Conservation (phyloP, 495 filamentous ascomycete genomes). For the Neurospora sp. region DNA sequence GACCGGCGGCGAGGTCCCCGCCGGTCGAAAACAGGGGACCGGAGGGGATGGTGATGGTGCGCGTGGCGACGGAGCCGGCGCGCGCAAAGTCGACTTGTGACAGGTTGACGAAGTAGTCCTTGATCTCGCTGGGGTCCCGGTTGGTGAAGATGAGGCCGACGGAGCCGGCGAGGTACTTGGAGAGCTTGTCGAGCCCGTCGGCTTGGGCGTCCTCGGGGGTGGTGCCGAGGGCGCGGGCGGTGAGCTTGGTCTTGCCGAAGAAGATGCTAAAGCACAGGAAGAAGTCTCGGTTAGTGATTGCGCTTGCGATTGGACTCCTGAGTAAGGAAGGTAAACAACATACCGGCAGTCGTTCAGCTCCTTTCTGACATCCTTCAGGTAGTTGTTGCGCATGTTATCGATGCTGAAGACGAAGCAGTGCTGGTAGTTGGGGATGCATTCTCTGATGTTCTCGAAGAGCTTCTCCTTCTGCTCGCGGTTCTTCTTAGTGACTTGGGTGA, state of each 20-base stretch:
- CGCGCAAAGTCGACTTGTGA: conserved; percentile 74
- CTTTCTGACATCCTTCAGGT: conserved; percentile 81
- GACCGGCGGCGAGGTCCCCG: too few relatives aligned
- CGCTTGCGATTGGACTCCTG: too few relatives aligned
- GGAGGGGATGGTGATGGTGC: conserved; percentile 65
- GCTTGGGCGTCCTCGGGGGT: conserved; percentile 66
- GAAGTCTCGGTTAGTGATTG: too few relatives aligned
- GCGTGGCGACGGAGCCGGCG: conserved; percentile 64
- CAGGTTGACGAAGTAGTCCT: conserved; percentile 57
- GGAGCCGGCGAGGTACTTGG: conserved; percentile 62
- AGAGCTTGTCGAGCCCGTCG: conserved; percentile 57
- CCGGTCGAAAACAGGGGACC: conserved; percentile 69
- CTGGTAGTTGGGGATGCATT: conserved; percentile 74
- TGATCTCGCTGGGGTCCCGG: conserved; percentile 51
- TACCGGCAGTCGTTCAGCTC: conserved; percentile 81
- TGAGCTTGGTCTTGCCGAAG: conserved; percentile 98
- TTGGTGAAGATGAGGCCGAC: conserved; percentile 88
- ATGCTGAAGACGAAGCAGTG: conserved; percentile 87
- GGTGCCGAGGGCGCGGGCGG: conserved; percentile 80
- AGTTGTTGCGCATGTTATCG: conserved; percentile 98
- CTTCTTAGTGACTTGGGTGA: conserved; percentile 87
- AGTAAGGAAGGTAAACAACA: conserved; percentile 5
- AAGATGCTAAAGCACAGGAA: conserved; percentile 47
- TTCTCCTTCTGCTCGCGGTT: conserved; percentile 76
- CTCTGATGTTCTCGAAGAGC: conserved; percentile 79